A percentile compares a stretch with the other conserved stretches of the same genome.
These are phyloP conservation scores for Petrea volubilis DNA, from an alignment of 257 asterid genomes.

Conservation along the genomic window DNA sequence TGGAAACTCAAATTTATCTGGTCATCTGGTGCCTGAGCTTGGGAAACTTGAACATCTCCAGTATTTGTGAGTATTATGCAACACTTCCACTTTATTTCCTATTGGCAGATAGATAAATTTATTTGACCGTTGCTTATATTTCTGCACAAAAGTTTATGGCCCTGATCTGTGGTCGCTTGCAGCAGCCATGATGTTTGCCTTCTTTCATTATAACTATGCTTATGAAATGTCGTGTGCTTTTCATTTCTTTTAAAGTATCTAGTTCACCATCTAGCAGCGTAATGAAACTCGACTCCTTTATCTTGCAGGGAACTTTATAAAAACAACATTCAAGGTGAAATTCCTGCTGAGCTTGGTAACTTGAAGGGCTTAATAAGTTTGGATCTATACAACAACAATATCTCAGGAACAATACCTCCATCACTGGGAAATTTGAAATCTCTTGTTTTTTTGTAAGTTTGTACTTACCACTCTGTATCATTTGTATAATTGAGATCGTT, in stretches of 20 bases:
- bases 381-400: conserved; percentile 92
- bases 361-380: conserved; percentile 86
- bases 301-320: conserved; percentile 84
- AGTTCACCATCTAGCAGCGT: background rate
- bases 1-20: conserved; percentile 74
- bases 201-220: background rate
- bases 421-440: conserved; percentile 77
- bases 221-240: conserved; percentile 5
- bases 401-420: conserved; percentile 72
- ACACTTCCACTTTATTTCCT: conserved; percentile 5
- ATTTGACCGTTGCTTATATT: background rate
- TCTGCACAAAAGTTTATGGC: background rate
- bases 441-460: conserved; percentile 87
- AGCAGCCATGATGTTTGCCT: background rate
- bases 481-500: conserved; percentile 11
- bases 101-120: background rate
- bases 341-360: conserved; percentile 84
- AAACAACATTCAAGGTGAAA: conserved; percentile 77
- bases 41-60: conserved; percentile 63
- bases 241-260: background rate
- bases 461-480: conserved; percentile 3
- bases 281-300: conserved; percentile 3
- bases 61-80: conserved; percentile 52
- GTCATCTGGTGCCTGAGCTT: conserved; percentile 70
- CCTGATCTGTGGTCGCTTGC: conserved; percentile 4